These are phyloP conservation scores for Amylocystis lapponica DNA, from an alignment of 768 basidiomycete genomes.

Conservation along the genomic window DNA sequence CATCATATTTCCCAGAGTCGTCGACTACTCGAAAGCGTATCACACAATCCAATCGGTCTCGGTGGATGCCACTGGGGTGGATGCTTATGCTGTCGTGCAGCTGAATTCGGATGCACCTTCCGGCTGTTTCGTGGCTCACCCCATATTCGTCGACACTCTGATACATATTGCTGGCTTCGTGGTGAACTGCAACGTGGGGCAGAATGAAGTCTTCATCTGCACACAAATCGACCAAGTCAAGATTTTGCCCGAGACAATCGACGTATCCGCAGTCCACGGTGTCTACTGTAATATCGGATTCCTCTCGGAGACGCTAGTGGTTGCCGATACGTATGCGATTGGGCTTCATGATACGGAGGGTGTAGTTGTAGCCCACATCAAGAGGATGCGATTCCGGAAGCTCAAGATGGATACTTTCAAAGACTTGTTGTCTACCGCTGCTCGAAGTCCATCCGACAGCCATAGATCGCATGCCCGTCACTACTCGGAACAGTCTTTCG, in stretches of 20 bases:
- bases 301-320: constrained; percentile 38
- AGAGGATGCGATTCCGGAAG: constrained; percentile 54
- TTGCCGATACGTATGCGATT: constrained; percentile 49
- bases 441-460: neutral
- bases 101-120: constrained; percentile 32
- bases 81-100: constrained; percentile 38
- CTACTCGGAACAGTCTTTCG: no score
- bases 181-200: constrained; percentile 47
- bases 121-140: constrained; percentile 37
- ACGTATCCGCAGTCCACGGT: constrained; percentile 37
- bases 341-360: constrained; percentile 25
- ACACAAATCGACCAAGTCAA: constrained; percentile 44
- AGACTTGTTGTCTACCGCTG: constrained; percentile 4
- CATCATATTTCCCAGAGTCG: constrained; percentile 62
- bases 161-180: constrained; percentile 69
- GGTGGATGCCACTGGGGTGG: constrained; percentile 36
- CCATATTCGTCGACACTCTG: constrained; percentile 61
- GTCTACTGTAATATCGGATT: constrained; percentile 47
- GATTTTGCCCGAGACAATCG: constrained; percentile 38
- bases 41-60: constrained; percentile 52
- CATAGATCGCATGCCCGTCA: no score
- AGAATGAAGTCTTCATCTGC: constrained; percentile 60
- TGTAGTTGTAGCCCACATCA: constrained; percentile 48
- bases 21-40: constrained; percentile 54
- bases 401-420: constrained; percentile 43